Evolutionary conservation across 192 early-diverging fungal genomes (phyloP).

Genomic region (Entomortierella lignicola): DNA sequence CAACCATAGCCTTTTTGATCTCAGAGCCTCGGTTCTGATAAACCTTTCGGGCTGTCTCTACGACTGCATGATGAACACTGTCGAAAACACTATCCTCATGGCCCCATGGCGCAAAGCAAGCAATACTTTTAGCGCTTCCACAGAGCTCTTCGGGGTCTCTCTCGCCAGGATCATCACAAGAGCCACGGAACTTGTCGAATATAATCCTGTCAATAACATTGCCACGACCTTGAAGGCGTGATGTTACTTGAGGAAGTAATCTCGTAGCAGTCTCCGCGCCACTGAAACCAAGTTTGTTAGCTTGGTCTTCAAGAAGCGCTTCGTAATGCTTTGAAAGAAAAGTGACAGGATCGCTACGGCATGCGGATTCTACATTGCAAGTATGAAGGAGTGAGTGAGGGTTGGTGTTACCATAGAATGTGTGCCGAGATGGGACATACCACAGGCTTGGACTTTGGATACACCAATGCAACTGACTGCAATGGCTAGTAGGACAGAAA

Average conservation of each 20-base stretch:
- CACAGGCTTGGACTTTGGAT: constrained; percentile 28
- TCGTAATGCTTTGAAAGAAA: constrained; percentile 32
- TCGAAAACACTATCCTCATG: constrained; percentile 26
- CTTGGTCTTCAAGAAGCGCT: constrained; percentile 21
- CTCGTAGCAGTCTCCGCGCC: not conserved
- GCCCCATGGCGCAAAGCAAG: constrained; percentile 42
- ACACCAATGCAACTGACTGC: constrained; percentile 8
- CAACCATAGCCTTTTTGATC: constrained; percentile 20
- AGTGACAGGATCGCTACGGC: constrained; percentile 33
- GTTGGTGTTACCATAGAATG: not conserved
- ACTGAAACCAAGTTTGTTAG: not conserved
- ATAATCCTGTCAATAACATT: constrained; percentile 39
- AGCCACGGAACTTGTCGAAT: constrained; percentile 32
- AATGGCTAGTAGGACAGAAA: constrained; percentile 10
- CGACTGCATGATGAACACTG: constrained; percentile 23
- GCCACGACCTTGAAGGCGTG: constrained; percentile 3
- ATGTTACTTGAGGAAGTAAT: not conserved
- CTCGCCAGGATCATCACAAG: constrained; percentile 11
- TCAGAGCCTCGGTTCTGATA: not conserved
- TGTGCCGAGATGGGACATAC: constrained; percentile 10
- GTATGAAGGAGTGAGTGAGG: too few relatives aligned
- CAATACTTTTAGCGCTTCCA: constrained; percentile 43
- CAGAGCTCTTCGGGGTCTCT: constrained; percentile 30
- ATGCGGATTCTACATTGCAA: constrained; percentile 24
- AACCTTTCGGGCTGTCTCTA: not conserved